Evolutionary conservation across 2,329 filamentous ascomycete species (phyloP).

Genomic region (Venturiaceae sp.): DNA sequence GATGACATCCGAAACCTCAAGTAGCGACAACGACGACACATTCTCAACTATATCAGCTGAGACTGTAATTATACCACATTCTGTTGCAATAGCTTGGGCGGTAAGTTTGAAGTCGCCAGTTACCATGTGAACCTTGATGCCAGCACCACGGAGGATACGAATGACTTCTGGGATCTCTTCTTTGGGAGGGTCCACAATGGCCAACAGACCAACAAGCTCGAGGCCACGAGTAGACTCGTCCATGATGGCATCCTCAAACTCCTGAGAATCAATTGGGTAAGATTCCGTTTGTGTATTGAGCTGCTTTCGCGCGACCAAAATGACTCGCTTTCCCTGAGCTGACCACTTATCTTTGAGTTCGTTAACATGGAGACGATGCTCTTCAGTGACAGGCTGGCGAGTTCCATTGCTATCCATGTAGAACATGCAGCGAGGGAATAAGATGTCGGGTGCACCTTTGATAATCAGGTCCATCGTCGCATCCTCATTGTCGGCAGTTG

Average conservation of each 20-base stretch:
- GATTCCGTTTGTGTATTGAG: constrained; percentile 28
- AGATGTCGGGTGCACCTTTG: constrained; percentile 68
- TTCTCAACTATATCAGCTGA: constrained; percentile 28
- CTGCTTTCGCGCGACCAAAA: constrained; percentile 54
- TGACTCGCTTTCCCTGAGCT: constrained; percentile 55
- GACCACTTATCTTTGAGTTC: constrained; percentile 59
- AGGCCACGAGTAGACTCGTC: constrained; percentile 40
- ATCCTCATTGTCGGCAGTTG: constrained; percentile 19
- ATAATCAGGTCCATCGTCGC: constrained; percentile 48
- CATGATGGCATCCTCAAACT: constrained; percentile 49
- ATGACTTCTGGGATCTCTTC: constrained; percentile 51
- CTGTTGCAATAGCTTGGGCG: constrained; percentile 60
- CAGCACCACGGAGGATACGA: constrained; percentile 55
- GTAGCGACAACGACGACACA: constrained; percentile 50
- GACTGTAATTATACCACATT: constrained; percentile 61
- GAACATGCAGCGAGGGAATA: constrained; percentile 53
- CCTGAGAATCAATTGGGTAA: constrained; percentile 35
- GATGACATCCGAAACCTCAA: constrained; percentile 31
- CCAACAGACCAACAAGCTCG: constrained; percentile 46
- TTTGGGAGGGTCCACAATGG: constrained; percentile 50
- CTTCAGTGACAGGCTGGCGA: constrained; percentile 38
- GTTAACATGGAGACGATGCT: constrained; percentile 40
- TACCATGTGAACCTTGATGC: constrained; percentile 73
- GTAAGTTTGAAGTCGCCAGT: constrained; percentile 72
- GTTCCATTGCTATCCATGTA: constrained; percentile 48